Conservation (phyloP, 2,329 filamentous ascomycete genomes). For the Neobulgaria alba region DNA sequence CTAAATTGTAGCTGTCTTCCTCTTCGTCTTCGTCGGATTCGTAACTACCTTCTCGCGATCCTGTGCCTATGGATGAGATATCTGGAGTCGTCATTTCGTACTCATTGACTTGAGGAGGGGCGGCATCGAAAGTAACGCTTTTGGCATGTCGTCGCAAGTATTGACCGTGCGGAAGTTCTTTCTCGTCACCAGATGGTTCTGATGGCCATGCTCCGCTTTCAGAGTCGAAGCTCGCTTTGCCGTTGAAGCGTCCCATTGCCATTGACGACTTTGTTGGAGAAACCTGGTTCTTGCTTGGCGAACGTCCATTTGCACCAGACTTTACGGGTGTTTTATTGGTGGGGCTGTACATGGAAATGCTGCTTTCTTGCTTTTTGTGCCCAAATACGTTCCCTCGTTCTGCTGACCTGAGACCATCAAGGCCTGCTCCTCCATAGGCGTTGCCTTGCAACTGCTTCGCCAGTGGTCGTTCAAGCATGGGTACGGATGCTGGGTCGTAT, state of each 20-base stretch:
- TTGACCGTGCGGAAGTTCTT: conserved; percentile 54
- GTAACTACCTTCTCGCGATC: conserved; percentile 87
- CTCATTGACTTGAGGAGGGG: conserved; percentile 89
- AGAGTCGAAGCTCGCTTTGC: conserved; percentile 53
- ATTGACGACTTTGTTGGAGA: conserved; percentile 90
- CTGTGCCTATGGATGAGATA: conserved; percentile 82
- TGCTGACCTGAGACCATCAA: conserved; percentile 44
- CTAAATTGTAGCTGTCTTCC: conserved; percentile 47
- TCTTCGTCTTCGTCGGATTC: conserved; percentile 67
- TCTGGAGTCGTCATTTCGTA: conserved; percentile 98
- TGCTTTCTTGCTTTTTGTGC: conserved; percentile 48
- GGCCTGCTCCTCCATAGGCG: conserved; percentile 52
- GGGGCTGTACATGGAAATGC: conserved; percentile 49
- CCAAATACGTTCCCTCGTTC: conserved; percentile 34
- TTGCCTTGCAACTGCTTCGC: conserved; percentile 66
- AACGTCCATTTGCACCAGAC: conserved; percentile 25
- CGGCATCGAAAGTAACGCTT: conserved; percentile 93
- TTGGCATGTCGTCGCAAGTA: conserved; percentile 78
- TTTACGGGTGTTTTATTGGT: conserved; percentile 32
- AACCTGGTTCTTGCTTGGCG: conserved; percentile 59
- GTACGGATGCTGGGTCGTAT: conserved; percentile 75
- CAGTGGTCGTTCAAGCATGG: conserved; percentile 73
- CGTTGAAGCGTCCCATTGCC: conserved; percentile 57
- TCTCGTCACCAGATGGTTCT: conserved; percentile 51
- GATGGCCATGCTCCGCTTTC: conserved; percentile 61